phyloP scores from a whole-genome alignment of 768 basidiomycete species.

The Peribolospora baueri region DNA sequence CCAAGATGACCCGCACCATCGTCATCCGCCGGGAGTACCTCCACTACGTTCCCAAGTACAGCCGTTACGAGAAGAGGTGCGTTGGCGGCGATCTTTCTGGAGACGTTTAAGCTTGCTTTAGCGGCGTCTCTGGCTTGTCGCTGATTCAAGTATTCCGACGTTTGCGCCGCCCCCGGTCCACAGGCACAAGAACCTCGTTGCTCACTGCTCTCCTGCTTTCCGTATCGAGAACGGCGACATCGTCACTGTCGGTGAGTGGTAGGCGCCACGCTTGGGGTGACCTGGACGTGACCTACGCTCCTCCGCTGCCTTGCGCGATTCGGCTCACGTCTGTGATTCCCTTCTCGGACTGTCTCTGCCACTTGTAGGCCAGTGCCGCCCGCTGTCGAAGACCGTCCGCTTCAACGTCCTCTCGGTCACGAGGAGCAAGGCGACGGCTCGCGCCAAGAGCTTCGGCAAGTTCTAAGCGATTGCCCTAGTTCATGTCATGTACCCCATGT shows the following conservation, averaged over 20 bases:
- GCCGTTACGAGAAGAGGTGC: conserved; percentile 73
- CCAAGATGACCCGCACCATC: conserved; percentile 97
- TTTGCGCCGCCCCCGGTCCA: not conserved
- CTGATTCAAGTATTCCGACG: conserved; percentile 10
- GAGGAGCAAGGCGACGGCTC: conserved; percentile 58
- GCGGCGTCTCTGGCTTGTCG: not conserved
- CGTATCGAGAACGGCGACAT: conserved; percentile 82
- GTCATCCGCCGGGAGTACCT: conserved; percentile 61
- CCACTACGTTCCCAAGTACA: conserved; percentile 96
- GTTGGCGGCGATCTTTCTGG: no score
- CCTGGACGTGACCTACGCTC: not conserved
- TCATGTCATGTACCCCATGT: not conserved
- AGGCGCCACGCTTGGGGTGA: not conserved
- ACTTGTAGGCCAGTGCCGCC: conserved; percentile 74
- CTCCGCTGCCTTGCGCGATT: not conserved
- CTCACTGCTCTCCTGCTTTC: conserved; percentile 93
- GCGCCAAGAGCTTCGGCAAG: conserved; percentile 72
- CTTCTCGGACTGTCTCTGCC: conserved; percentile 2
- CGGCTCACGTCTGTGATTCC: not conserved
- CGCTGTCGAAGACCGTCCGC: conserved; percentile 83
- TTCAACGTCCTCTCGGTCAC: conserved; percentile 95
- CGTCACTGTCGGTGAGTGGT: conserved; percentile 47
- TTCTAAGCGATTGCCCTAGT: conserved; percentile 25
- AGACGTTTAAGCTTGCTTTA: no score
- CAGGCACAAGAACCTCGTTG: conserved; percentile 91